A percentile compares a stretch with the other conserved stretches of the same genome.
These are phyloP conservation scores for Corynespora cassiicola DNA, from an alignment of 2,329 filamentous ascomycete genomes.

Conservation along the genomic window DNA sequence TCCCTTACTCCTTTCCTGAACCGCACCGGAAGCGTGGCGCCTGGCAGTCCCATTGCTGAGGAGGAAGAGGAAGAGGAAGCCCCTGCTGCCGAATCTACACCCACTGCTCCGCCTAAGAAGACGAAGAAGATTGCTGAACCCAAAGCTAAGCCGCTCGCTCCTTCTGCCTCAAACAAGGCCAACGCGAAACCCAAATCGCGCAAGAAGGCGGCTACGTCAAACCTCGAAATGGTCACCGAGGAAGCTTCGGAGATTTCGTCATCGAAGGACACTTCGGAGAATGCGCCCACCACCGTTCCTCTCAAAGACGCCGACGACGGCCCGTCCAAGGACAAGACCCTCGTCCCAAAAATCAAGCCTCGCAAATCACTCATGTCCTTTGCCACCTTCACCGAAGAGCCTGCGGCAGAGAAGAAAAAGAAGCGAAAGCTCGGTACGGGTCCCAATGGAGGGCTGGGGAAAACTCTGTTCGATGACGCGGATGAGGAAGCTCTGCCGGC, in stretches of 20 bases:
- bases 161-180: conserved; percentile 52
- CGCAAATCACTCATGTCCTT: conserved; percentile 58
- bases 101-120: conserved; percentile 38
- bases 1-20: conserved; percentile 95
- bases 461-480: conserved; percentile 70
- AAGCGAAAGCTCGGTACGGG: conserved; percentile 74
- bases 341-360: conserved; percentile 44
- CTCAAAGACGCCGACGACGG: conserved; percentile 43
- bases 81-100: conserved; percentile 32
- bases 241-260: conserved; percentile 41
- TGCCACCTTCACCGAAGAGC: conserved; percentile 47
- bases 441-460: conserved; percentile 57
- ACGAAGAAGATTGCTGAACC: conserved; percentile 32
- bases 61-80: conserved; percentile 36
- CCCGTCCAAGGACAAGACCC: conserved; percentile 25
- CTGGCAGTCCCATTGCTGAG: conserved; percentile 50
- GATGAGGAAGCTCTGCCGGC: conserved; percentile 36
- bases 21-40: conserved; percentile 67
- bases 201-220: conserved; percentile 45
- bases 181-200: conserved; percentile 50
- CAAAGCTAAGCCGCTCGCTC: conserved; percentile 51
- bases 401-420: conserved; percentile 54
- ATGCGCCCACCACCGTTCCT: conserved; percentile 36
- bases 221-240: conserved; percentile 53
- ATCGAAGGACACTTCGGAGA: conserved; percentile 48